phyloP scores from a whole-genome alignment of 2,329 filamentous ascomycete genomes.

The Hymenoscyphus infarciens region DNA sequence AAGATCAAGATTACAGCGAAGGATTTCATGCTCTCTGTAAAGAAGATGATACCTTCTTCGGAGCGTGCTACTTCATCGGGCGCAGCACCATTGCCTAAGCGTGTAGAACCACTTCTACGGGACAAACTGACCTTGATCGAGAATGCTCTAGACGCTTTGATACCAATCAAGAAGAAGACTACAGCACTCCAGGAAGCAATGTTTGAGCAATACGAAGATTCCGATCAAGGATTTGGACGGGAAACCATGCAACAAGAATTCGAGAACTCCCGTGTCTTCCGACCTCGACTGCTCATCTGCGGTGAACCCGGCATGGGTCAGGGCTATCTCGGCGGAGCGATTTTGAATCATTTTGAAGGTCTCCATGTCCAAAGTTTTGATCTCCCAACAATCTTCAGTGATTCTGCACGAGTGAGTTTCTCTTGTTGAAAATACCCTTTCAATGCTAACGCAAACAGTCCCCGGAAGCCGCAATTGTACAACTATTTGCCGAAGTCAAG shows the following conservation, averaged over 20 bases:
- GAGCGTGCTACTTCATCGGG: slow-evolving; percentile 84
- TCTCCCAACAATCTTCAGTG: slow-evolving; percentile 78
- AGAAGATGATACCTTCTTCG: slow-evolving; percentile 94
- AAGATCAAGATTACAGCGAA: slow-evolving; percentile 85
- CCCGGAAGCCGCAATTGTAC: slow-evolving; percentile 78
- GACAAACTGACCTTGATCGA: slow-evolving; percentile 69
- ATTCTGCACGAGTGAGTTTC: slow-evolving; percentile 65
- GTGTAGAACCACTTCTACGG: slow-evolving; percentile 76
- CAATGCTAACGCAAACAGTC: slow-evolving; percentile 22
- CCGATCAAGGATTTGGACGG: slow-evolving; percentile 77
- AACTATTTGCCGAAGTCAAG: slow-evolving; percentile 87
- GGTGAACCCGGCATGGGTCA: slow-evolving; percentile 92
- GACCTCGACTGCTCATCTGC: slow-evolving; percentile 79
- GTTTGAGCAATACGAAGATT: slow-evolving; percentile 80
- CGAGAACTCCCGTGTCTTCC: slow-evolving; percentile 81
- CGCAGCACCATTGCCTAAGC: slow-evolving; percentile 73
- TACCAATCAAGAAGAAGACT: slow-evolving; percentile 80
- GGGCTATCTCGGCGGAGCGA: slow-evolving; percentile 77
- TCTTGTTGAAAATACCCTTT: background rate
- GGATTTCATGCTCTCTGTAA: slow-evolving; percentile 95
- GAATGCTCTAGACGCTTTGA: slow-evolving; percentile 64
- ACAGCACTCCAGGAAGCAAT: slow-evolving; percentile 93
- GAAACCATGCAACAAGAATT: slow-evolving; percentile 76
- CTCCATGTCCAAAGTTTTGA: slow-evolving; percentile 95
- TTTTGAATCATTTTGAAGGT: slow-evolving; percentile 88